Conservation (phyloP, 768 basidiomycete species). For the Tylopilus sp. region DNA sequence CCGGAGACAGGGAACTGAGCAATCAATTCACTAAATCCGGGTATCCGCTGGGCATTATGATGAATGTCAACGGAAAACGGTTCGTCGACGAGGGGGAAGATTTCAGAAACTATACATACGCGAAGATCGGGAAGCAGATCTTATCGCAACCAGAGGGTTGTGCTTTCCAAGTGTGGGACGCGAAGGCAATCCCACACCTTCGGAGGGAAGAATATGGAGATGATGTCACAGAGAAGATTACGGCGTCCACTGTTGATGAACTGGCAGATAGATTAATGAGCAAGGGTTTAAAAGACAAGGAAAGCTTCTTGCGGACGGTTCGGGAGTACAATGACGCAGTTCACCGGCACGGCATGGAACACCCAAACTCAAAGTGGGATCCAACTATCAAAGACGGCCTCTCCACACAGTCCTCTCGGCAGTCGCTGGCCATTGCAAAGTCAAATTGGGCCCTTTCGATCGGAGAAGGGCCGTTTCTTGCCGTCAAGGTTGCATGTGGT, state of each 20-base stretch:
- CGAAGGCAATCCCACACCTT: constrained; percentile 40
- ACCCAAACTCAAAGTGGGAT: constrained; percentile 46
- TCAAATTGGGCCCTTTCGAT: constrained; percentile 67
- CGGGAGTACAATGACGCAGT: constrained; percentile 51
- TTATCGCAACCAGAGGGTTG: constrained; percentile 53
- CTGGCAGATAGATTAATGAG: constrained; percentile 45
- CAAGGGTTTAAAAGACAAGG: constrained; percentile 45
- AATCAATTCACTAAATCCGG: constrained; percentile 76
- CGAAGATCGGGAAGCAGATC: constrained; percentile 61
- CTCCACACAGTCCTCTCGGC: constrained; percentile 43
- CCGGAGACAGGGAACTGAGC: constrained; percentile 54
- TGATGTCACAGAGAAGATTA: constrained; percentile 53
- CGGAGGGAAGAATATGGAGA: constrained; percentile 67
- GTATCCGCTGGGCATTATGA: constrained; percentile 69
- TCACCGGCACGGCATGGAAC: constrained; percentile 32
- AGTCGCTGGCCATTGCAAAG: constrained; percentile 46
- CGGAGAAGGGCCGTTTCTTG: constrained; percentile 52
- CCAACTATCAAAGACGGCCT: constrained; percentile 63
- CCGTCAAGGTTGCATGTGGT: constrained; percentile 66
- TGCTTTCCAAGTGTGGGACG: constrained; percentile 68
- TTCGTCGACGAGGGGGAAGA: constrained; percentile 75
- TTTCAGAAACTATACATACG: constrained; percentile 72
- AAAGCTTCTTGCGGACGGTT: constrained; percentile 45
- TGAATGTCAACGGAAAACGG: constrained; percentile 52
- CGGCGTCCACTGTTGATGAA: constrained; percentile 43